Evolutionary conservation across 169 alveolate genomes (phyloP), one percentile per base, ranked within the genome.

Genomic region (Cryptosporidium sp.): DNA sequence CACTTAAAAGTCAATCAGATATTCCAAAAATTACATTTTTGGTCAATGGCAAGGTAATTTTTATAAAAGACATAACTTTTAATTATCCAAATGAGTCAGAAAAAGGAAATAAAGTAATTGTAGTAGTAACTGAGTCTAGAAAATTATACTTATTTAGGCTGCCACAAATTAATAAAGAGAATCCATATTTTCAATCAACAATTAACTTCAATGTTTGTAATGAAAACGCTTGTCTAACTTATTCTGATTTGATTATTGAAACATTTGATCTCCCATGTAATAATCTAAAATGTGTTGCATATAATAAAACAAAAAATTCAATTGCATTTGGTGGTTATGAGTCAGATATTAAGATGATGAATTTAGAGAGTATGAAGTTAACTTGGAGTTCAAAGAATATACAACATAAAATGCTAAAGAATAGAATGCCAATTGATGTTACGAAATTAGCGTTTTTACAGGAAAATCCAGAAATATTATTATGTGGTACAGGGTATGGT

Each of bases 251-350:
- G 7, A 23, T 80, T 7, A 65, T 80, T n/a, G 29, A 65, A 29
- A 18, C 26, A 26, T 2, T 65, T 14, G 52, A 45, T 3, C 51
- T 80, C 8, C 89, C 89, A n/a, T 69, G 89, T 10, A 62, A 62
- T 33, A 44, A 62, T 65, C 14, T 80, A 14, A 62, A 45, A 35
- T 60, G 80, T 44, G 69, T 45, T 35, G 62, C 89, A 18, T 80
- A 80, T 14, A 80, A 80, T 26, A 23, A 29, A 4, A 14, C 33
- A 42, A 80, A 60, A 7, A 80, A 80, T 80, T 80, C 80, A 5
- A 65, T 80, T 48, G 89, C 80, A 42, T 80, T 61, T 26, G 89
- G 89, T 26, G 89, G 89, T 3, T 80, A 61, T 42, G 89, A 80
- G 12, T 62, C 73, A 6, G 75, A 80, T 80, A 29, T 80, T n/a